Percentiles rank a stretch among this genome's conserved stretches.
Conservation (phyloP, 768 basidiomycete species). For the Gymnopilus dilepis region DNA sequence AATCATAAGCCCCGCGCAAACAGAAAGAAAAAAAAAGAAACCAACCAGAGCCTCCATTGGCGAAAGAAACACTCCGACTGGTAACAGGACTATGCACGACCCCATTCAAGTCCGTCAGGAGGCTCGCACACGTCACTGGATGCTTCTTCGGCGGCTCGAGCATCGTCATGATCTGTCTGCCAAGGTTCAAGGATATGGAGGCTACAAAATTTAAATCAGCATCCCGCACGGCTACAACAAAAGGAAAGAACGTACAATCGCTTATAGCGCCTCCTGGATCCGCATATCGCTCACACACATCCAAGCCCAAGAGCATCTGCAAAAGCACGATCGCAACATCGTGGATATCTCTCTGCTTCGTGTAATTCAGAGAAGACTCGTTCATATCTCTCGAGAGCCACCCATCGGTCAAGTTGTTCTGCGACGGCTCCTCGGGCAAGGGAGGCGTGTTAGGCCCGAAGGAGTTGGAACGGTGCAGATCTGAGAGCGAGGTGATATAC, state of each 20-base stretch:
- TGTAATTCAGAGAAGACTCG: constrained; percentile 75
- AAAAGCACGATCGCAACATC: constrained; percentile 77
- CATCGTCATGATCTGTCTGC: constrained; percentile 63
- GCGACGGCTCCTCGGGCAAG: constrained; percentile 32
- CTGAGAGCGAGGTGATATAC: constrained; percentile 74
- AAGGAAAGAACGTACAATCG: constrained; percentile 47
- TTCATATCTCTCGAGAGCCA: constrained; percentile 85
- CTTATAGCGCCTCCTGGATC: constrained; percentile 64
- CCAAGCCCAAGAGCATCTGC: constrained; percentile 85
- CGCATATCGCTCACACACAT: constrained; percentile 59
- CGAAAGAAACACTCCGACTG: constrained; percentile 14
- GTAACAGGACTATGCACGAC: constrained; percentile 36
- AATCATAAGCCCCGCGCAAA: not conserved
- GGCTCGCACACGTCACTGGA: constrained; percentile 56
- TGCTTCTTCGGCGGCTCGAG: constrained; percentile 62
- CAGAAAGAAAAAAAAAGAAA: not conserved
- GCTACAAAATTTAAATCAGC: constrained; percentile 39
- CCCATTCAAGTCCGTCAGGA: constrained; percentile 64
- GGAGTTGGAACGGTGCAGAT: constrained; percentile 85
- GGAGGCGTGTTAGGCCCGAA: constrained; percentile 52
- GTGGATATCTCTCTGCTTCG: constrained; percentile 82
- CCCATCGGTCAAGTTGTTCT: constrained; percentile 7
- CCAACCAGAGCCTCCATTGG: constrained; percentile 7
- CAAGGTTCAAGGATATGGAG: constrained; percentile 54
- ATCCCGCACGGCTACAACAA: not conserved